Percentiles rank a stretch among this genome's conserved stretches.
phyloP scores from a whole-genome alignment of 495 filamentous ascomycete species.

The Aspergillus cristatus region DNA sequence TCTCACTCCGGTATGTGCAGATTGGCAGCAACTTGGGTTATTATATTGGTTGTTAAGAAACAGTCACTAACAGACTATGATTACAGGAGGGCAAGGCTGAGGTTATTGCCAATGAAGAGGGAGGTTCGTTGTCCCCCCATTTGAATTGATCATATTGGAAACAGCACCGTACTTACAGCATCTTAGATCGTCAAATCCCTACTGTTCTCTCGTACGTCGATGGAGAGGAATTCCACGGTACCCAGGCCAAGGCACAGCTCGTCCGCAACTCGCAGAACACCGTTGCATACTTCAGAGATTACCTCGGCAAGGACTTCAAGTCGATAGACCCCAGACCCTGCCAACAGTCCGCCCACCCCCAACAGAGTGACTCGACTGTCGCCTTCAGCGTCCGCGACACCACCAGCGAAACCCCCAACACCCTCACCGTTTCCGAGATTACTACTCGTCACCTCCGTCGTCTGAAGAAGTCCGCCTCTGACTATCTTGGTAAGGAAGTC shows the following conservation, averaged over 20 bases:
- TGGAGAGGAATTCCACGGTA: slow-evolving; percentile 93
- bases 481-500: slow-evolving; percentile 85
- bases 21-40: neutral
- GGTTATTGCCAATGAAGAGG: slow-evolving; percentile 98
- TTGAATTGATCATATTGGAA: neutral
- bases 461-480: slow-evolving; percentile 72
- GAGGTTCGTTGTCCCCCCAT: slow-evolving; percentile 51
- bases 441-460: slow-evolving; percentile 79
- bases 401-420: slow-evolving; percentile 55
- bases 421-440: slow-evolving; percentile 73
- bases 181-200: slow-evolving; percentile 87
- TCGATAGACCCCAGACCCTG: slow-evolving; percentile 92
- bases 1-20: slow-evolving; percentile 50
- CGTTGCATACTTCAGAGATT: slow-evolving; percentile 91
- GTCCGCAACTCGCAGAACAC: slow-evolving; percentile 89
- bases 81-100: slow-evolving; percentile 81
- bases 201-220: slow-evolving; percentile 88
- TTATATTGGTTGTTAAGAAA: neutral
- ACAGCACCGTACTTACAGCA: slow-evolving; percentile 5
- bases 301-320: slow-evolving; percentile 88
- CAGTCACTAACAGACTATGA: slow-evolving; percentile 6
- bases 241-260: slow-evolving; percentile 87
- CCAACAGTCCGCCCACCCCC: slow-evolving; percentile 86
- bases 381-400: slow-evolving; percentile 79
- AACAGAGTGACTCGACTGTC: slow-evolving; percentile 61